These are phyloP conservation scores for Penicillium brasilianum DNA, from an alignment of 2,329 filamentous ascomycete species.

Conservation along the genomic window DNA sequence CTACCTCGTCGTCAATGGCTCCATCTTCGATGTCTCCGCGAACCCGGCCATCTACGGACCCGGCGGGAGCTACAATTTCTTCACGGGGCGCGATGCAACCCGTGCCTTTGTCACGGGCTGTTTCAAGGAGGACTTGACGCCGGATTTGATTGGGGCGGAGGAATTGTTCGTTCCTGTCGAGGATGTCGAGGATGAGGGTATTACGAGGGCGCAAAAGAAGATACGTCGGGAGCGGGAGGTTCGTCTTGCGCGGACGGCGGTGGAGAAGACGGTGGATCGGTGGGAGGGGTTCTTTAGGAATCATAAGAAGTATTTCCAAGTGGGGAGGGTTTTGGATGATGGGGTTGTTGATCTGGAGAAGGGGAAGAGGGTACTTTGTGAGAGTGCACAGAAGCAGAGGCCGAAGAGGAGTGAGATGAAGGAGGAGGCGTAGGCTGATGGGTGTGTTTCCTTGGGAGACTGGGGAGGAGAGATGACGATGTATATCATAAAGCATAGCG, in stretches of 20 bases:
- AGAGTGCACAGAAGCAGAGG: constrained; percentile 68
- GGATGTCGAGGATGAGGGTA: constrained; percentile 55
- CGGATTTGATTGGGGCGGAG: constrained; percentile 86
- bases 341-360: constrained; percentile 45
- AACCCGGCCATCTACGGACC: constrained; percentile 70
- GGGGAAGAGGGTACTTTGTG: constrained; percentile 70
- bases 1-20: constrained; percentile 81
- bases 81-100: constrained; percentile 83
- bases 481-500: constrained; percentile 3
- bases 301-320: constrained; percentile 78
- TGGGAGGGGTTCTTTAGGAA: constrained; percentile 85
- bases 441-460: not conserved
- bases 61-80: constrained; percentile 83
- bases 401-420: constrained; percentile 55
- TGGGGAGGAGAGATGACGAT: not conserved
- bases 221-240: constrained; percentile 66
- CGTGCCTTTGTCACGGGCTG: constrained; percentile 92
- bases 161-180: constrained; percentile 76
- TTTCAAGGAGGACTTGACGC: constrained; percentile 81
- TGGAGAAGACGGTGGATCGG: constrained; percentile 71
- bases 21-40: constrained; percentile 67
- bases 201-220: constrained; percentile 52
- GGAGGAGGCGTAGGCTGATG: constrained; percentile 5
- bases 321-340: constrained; percentile 72
- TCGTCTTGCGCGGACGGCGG: constrained; percentile 66